Base-by-base conservation (phyloP, 805 yeast genomes). In the Wickerhamomyces alni region DNA sequence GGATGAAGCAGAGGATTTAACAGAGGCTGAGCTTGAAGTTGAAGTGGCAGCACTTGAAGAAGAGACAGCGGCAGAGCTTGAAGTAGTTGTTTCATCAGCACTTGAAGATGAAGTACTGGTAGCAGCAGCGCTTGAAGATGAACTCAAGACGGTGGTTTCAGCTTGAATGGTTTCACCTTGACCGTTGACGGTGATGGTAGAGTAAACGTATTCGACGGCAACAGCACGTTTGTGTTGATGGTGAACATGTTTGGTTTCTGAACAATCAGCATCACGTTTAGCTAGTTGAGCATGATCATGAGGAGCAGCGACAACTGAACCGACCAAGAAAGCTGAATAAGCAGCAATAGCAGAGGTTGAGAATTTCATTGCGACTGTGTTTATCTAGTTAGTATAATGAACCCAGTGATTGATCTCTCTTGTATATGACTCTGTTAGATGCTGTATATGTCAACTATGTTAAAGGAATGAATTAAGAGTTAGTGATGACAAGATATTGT, bases 171-270 rank as follows among this genome's bases (percentile, higher is more conserved):
- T 69, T 41, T 61, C 51, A 45, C 77, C 77, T n/a, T 64, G 57
- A 35, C 62, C 69, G 45, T 72, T 69, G 37, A 74, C 80, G 19
- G 75, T 67, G 37, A 75, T 72, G 25, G 80, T 74, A 50, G 75
- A 74, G 57, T 75, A 73, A 27, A 69, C 72, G 46, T 70, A 70
- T 53, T 70, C 74, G 44, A 70, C 66, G 32, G 74, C 76, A 39
- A 70, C 66, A 19, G 73, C 76, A 60, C 76, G 67, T 63, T 68
- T 71, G 56, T 72, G 76, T 45, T 62, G 59, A 50, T 66, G 75
- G 57, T 70, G 76, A 40, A 63, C 60, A 44, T 65, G 62, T 45
- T 32, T 41, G 25, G 52, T 45, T 31, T 47, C 35, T 30, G 46
- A 42, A 35, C 42, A 49, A 37, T 43, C 47, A 22, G 33, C 40